Evolutionary conservation across 768 basidiomycete genomes (phyloP).

Genomic region (Auriscalpium orientale): DNA sequence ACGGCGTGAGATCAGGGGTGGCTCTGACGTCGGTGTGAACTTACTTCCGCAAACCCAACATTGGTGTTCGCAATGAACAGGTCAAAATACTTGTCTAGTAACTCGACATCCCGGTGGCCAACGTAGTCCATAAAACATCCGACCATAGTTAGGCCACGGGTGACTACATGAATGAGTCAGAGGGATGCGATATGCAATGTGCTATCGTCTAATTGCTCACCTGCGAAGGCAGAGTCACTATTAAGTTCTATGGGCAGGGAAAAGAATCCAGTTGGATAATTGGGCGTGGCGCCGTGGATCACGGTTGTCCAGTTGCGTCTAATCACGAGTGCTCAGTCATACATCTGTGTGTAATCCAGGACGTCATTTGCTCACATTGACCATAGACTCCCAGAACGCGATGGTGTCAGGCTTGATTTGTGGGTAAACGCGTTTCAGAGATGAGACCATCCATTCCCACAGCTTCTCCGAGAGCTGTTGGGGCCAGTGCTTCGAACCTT

Average conservation of each 20-base stretch:
- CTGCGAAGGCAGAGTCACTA: slow-evolving; percentile 80
- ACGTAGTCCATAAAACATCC: slow-evolving; percentile 59
- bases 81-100: slow-evolving; percentile 61
- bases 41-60: slow-evolving; percentile 81
- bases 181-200: no score
- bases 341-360: neutral
- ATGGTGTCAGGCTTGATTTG: slow-evolving; percentile 85
- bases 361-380: slow-evolving; percentile 36
- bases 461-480: slow-evolving; percentile 41
- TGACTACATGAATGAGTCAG: slow-evolving; percentile 41
- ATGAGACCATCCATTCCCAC: slow-evolving; percentile 66
- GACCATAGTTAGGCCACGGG: slow-evolving; percentile 62
- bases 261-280: slow-evolving; percentile 69
- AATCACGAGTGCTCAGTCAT: neutral
- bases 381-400: slow-evolving; percentile 62
- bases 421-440: slow-evolving; percentile 54
- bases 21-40: neutral
- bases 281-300: slow-evolving; percentile 75
- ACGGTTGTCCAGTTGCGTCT: slow-evolving; percentile 46
- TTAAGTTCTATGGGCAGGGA: slow-evolving; percentile 74
- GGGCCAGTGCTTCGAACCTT: slow-evolving; percentile 84
- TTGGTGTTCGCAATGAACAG: slow-evolving; percentile 69
- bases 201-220: slow-evolving; percentile 33
- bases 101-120: slow-evolving; percentile 57
- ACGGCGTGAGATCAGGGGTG: no score